Evolutionary conservation across 805 yeast species (phyloP), one percentile per base, ranked within the genome.

Genomic region (Wickerhamomyces chambardii): DNA sequence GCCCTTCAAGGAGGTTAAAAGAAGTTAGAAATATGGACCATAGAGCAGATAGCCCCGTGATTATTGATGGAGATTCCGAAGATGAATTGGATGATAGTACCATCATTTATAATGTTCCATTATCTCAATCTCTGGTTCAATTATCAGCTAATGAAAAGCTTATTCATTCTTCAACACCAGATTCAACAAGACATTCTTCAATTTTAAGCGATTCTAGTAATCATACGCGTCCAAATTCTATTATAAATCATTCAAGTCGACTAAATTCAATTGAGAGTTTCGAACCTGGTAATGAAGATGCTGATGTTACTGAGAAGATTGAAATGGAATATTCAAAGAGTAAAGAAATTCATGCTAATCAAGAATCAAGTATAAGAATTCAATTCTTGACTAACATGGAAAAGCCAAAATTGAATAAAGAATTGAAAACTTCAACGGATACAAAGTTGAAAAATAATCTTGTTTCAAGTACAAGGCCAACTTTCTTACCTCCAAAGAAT

Each of bases 401-500:
- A 35, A 46, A 63, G 33, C 56, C 61, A 21, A 45, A 40, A 30
- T 35, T 32, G 15, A 29, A 43, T 25, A 31, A 30, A 17, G 38
- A 31, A 31, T 24, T 45, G 26, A 22, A 27, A 26, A n/a, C 31
- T 29, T 43, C 38, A 17, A 24, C 40, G 12, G 38, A 41, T 18
- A 40, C 45, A 29, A 36, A 35, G 11, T n/a, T 33, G 15, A 44
- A 45, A 30, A 24, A 38, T 30, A 43, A 49, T 10, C 47, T 57
- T 36, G 42, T 64, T 12, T 54, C 79, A 1, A 59, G 63, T 17
- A 78, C 87, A 0, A 58, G 90, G 36, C 87, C 84, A 18, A 55
- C 67, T 1, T 70, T 75, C 61, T 55, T 81, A 28, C 89, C 90
- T 0, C 84, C 86, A 30, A 81, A 81, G 50, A 55, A 70, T 18